Percentiles rank a stretch among this genome's conserved stretches.
Conservation (phyloP, 176 grass and related monocot species). For the Echinochloa phyllopogon region DNA sequence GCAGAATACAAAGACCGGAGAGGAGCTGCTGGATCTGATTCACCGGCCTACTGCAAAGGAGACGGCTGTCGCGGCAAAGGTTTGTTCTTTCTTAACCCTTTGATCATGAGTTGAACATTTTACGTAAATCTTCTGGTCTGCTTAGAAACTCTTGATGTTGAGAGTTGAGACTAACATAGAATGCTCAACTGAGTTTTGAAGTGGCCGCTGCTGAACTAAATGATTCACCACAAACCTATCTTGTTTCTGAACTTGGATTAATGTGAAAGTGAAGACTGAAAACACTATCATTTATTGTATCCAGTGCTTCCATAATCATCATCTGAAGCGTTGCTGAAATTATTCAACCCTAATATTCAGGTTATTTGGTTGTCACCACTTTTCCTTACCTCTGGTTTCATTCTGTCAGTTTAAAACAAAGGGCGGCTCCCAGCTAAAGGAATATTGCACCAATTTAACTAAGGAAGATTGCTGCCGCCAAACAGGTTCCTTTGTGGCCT, state of each 20-base stretch:
- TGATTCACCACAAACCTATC: background rate
- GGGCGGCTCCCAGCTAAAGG: conserved; percentile 96
- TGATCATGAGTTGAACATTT: background rate
- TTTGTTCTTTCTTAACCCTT: conserved; percentile 48
- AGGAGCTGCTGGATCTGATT: conserved; percentile 98
- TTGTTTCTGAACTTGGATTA: background rate
- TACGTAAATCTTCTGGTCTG: background rate
- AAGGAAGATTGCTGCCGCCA: conserved; percentile 95
- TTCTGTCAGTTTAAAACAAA: conserved; percentile 91
- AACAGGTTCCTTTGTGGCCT: conserved; percentile 84
- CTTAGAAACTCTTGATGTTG: background rate
- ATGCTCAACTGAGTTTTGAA: background rate
- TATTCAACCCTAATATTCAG: background rate
- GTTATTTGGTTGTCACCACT: conserved; percentile 27
- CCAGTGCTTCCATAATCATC: background rate
- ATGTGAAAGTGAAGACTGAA: background rate
- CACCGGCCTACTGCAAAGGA: conserved; percentile 93
- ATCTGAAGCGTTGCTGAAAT: background rate
- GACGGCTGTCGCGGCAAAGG: conserved; percentile 97
- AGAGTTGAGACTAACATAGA: conserved; percentile 11
- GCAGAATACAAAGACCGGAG: conserved; percentile 92
- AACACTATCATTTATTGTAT: background rate
- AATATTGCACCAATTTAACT: conserved; percentile 94
- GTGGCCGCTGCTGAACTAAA: background rate
- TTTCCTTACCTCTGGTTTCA: conserved; percentile 23